Evolutionary conservation across 257 asterid species (phyloP).

Genomic region (Capsicum rhomboideum): DNA sequence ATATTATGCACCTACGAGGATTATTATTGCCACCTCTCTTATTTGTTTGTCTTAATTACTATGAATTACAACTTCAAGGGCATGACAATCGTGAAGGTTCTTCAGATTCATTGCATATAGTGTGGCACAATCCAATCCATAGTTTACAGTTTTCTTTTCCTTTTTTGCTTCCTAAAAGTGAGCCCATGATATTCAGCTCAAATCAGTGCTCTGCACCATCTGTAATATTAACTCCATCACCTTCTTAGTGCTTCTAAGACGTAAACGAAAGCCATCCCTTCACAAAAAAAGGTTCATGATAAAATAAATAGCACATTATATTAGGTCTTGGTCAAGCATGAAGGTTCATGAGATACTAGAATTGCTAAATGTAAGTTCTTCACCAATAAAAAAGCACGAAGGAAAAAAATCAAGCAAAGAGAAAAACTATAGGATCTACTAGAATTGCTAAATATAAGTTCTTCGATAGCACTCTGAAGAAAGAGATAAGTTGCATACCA

Average conservation of each 20-base stretch:
- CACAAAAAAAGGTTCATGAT: not conserved
- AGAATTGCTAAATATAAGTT: not conserved
- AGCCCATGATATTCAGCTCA: not conserved
- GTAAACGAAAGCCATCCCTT: not conserved
- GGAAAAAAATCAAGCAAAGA: not conserved
- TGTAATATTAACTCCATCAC: not conserved
- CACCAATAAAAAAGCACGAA: too few relatives aligned
- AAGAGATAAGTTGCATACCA: constrained; percentile 41
- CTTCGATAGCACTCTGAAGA: not conserved
- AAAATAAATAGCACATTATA: not conserved
- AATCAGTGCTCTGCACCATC: not conserved
- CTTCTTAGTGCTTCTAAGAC: not conserved
- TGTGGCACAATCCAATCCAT: not conserved
- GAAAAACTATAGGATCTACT: not conserved
- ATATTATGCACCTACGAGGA: not conserved
- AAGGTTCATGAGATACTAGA: not conserved
- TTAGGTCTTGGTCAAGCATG: not conserved
- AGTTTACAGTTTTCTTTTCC: not conserved
- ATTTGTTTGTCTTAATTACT: not conserved
- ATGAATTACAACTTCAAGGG: not conserved
- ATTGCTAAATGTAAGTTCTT: too few relatives aligned
- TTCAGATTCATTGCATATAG: not conserved
- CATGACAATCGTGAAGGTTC: not conserved
- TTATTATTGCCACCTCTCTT: not conserved
- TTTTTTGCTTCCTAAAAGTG: not conserved